Evolutionary conservation across 805 yeast genomes (phyloP), one percentile per base, ranked within the genome.

Genomic region (Starmerella floris): DNA sequence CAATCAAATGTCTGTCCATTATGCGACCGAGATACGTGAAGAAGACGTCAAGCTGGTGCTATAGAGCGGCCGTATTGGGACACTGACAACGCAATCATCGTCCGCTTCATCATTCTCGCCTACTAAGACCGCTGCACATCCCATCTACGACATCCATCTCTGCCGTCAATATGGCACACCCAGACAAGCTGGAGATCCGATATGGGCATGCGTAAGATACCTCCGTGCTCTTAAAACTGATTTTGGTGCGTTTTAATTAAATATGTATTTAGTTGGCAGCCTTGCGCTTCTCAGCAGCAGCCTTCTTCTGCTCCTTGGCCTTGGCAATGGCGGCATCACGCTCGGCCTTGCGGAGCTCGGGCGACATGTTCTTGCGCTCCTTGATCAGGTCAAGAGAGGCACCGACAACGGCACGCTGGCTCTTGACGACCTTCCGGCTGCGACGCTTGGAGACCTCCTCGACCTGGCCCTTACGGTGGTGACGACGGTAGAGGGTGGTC

Each of bases 401-500:
- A 79, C 99, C 98, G 59, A 88, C 97, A 67, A 91, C 80, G 56
- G 94, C 95, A 79, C 98, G 91, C 76, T 87, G 96, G 72, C 82
- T 77, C 82, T 91, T 91, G 72, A 87, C 93, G 64, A 95, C 69
- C 79, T 84, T 87, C 79, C 95, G 88, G 61, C 91, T 58, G 74
- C 95, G 83, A 81, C 83, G 93, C 82, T 84, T 91, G 69, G 93
- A 62, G 60, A 82, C 83, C 76, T 91, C 98, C 78, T 91, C 99
- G 65, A 95, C 79, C 68, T 88, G 77, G 76, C 99, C 99, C 77
- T 91, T 91, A 82, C 84, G 85, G 94, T 91, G 97, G 76, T 88
- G 95, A 75, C 94, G 83, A 80, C 99, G 88, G 88, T 75, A 91
- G 64, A 91, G 78, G 65, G 88, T 96, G 59, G 99, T 91, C 99